A percentile compares a stretch with the other conserved stretches of the same genome.
These are phyloP conservation scores for Candida koratica DNA, from an alignment of 805 yeast genomes.

Conservation along the genomic window DNA sequence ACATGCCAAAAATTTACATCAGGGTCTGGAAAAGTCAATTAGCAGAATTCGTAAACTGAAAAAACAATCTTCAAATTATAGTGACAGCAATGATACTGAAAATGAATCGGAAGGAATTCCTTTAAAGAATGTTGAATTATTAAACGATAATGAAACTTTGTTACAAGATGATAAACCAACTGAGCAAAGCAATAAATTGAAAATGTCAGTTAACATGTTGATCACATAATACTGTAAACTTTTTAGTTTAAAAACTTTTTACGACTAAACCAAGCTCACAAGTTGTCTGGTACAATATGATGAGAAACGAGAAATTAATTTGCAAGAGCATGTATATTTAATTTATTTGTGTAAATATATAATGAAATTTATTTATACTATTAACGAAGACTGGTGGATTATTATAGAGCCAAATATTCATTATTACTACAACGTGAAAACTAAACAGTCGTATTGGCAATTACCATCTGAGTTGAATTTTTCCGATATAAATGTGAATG, in stretches of 20 bases:
- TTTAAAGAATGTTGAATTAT: background rate
- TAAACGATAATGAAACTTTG: background rate
- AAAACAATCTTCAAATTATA: slow-evolving; percentile 11
- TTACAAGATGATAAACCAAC: slow-evolving; percentile 4
- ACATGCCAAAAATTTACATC: slow-evolving; percentile 44
- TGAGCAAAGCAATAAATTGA: slow-evolving; percentile 17
- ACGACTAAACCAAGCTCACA: slow-evolving; percentile 1
- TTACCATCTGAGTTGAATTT: slow-evolving; percentile 10
- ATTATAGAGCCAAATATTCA: slow-evolving; percentile 11
- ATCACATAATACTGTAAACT: no score
- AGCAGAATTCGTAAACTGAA: slow-evolving; percentile 39
- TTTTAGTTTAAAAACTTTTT: no score
- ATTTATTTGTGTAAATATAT: background rate
- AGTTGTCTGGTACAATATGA: slow-evolving; percentile 4
- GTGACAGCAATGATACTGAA: slow-evolving; percentile 1
- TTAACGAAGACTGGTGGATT: slow-evolving; percentile 11
- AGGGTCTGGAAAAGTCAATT: slow-evolving; percentile 43
- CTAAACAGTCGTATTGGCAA: slow-evolving; percentile 9
- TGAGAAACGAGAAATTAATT: slow-evolving; percentile 7
- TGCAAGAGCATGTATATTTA: slow-evolving; percentile 6
- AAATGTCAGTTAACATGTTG: slow-evolving; percentile 41
- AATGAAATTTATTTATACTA: slow-evolving; percentile 13
- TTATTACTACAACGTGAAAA: slow-evolving; percentile 12
- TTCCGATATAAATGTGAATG: slow-evolving; percentile 8
- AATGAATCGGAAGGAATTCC: no score